A percentile compares a stretch with the other conserved stretches of the same genome.
Conservation (phyloP, 805 yeast species). For the Pichia nakasei region DNA sequence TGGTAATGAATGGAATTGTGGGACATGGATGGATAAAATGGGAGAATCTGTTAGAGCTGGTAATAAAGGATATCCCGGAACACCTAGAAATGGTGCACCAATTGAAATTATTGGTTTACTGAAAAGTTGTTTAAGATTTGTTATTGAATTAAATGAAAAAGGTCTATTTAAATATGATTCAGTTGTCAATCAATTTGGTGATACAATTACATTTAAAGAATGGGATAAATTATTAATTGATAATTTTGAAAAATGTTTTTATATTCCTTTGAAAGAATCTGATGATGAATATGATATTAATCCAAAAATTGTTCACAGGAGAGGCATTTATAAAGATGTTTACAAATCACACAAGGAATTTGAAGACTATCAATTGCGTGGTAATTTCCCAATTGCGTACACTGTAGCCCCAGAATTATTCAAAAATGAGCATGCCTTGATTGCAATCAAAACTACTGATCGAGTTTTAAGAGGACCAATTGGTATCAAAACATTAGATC, state of each 20-base stretch:
- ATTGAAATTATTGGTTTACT: conserved; percentile 84
- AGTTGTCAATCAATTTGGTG: conserved; percentile 55
- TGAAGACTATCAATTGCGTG: conserved; percentile 89
- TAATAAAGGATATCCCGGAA: conserved; percentile 89
- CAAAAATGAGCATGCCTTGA: conserved; percentile 46
- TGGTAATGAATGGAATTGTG: conserved; percentile 89
- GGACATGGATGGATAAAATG: conserved; percentile 99
- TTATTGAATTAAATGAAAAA: conserved; percentile 43
- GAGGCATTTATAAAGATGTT: conserved; percentile 91
- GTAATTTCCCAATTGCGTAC: conserved; percentile 90
- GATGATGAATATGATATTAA: conserved; percentile 67
- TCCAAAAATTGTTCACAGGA: conserved; percentile 60
- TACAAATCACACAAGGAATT: conserved; percentile 74
- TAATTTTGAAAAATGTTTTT: conserved; percentile 74
- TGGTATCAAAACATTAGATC: conserved; percentile 90
- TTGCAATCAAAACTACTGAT: conserved; percentile 70
- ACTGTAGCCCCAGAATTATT: conserved; percentile 93
- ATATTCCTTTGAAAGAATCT: conserved; percentile 55
- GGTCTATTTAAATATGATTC: conserved; percentile 49
- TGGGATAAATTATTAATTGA: conserved; percentile 69
- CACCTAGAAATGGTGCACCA: conserved; percentile 97
- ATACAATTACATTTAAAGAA: conserved; percentile 42
- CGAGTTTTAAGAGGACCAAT: conserved; percentile 70
- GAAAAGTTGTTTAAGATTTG: conserved; percentile 79
- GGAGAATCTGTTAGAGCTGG: conserved; percentile 85